Conservation (phyloP, 139 green algal species). For the Ulvella scutata region DNA sequence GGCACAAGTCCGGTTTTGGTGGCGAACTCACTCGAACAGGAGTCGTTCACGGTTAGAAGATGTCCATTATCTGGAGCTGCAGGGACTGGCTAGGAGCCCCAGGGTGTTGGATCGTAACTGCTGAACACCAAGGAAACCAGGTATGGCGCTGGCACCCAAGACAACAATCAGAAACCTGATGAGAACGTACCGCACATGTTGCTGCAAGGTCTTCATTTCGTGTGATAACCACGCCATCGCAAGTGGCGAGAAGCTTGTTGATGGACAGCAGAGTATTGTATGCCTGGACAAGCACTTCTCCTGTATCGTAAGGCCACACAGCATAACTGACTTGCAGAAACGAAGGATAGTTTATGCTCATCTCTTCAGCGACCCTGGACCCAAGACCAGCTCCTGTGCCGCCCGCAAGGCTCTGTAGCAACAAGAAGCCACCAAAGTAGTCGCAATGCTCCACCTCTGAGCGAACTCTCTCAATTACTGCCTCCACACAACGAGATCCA, state of each 20-base stretch:
- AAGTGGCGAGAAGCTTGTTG: slow-evolving; percentile 28
- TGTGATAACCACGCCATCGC: slow-evolving; percentile 45
- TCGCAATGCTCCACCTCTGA: slow-evolving; percentile 56
- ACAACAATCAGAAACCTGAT: too few species aligned
- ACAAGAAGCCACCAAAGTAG: slow-evolving; percentile 50
- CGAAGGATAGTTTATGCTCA: slow-evolving; percentile 50
- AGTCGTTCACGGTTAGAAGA: too few species aligned
- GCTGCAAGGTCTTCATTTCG: slow-evolving; percentile 17
- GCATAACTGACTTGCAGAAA: slow-evolving; percentile 52
- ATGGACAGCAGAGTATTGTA: slow-evolving; percentile 77
- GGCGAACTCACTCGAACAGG: too few species aligned
- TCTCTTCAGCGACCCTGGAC: slow-evolving; percentile 36
- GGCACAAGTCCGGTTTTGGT: too few species aligned
- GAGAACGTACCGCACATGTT: neutral
- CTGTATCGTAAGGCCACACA: slow-evolving; percentile 58
- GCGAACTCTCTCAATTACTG: slow-evolving; percentile 33
- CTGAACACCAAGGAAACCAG: too few species aligned
- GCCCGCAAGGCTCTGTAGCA: slow-evolving; percentile 67
- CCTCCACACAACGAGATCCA: slow-evolving; percentile 19
- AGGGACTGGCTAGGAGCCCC: too few species aligned
- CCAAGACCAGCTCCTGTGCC: slow-evolving; percentile 69
- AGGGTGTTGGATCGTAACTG: too few species aligned
- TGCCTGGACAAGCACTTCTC: slow-evolving; percentile 62
- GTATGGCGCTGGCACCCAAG: too few species aligned
- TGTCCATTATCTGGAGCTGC: too few species aligned